A percentile compares a stretch with the other conserved stretches of the same genome.
These are phyloP conservation scores for Vitis rupestris DNA, from an alignment of 164 flowering plant genomes.

Conservation along the genomic window DNA sequence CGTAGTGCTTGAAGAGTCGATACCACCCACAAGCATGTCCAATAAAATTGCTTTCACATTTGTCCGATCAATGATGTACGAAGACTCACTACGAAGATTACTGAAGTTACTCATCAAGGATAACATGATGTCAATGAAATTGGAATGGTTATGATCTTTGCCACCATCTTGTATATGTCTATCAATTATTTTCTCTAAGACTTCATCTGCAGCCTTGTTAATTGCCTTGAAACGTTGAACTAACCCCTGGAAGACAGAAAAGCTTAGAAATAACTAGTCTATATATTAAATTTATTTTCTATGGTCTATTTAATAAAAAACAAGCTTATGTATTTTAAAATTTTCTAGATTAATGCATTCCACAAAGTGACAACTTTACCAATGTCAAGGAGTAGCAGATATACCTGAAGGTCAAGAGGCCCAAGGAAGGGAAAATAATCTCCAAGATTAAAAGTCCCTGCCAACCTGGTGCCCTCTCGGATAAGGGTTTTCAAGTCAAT, in stretches of 20 bases:
- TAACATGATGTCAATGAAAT: slow-evolving; percentile 17
- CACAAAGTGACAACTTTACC: no score
- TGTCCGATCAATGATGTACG: background rate
- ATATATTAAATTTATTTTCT: no score
- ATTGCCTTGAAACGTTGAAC: background rate
- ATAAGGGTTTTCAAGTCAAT: slow-evolving; percentile 8
- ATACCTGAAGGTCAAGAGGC: slow-evolving; percentile 22
- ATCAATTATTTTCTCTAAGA: slow-evolving; percentile 18
- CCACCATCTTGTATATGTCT: slow-evolving; percentile 8
- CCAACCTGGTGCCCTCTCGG: slow-evolving; percentile 11
- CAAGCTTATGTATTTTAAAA: no score
- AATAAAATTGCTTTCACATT: background rate
- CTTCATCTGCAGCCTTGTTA: background rate
- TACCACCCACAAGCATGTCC: background rate
- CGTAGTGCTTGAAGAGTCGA: no score
- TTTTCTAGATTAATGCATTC: no score
- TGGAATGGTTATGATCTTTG: background rate
- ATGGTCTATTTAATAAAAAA: no score
- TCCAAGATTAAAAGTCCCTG: slow-evolving; percentile 24
- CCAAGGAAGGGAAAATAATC: slow-evolving; percentile 25
- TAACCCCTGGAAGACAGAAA: slow-evolving; percentile 10
- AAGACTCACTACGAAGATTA: background rate
- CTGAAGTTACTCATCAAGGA: background rate
- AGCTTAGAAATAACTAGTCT: no score
- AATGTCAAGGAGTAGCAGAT: background rate